phyloP scores from a whole-genome alignment of 1,284 basidiomycete genomes.

The Fomes fomentarius region DNA sequence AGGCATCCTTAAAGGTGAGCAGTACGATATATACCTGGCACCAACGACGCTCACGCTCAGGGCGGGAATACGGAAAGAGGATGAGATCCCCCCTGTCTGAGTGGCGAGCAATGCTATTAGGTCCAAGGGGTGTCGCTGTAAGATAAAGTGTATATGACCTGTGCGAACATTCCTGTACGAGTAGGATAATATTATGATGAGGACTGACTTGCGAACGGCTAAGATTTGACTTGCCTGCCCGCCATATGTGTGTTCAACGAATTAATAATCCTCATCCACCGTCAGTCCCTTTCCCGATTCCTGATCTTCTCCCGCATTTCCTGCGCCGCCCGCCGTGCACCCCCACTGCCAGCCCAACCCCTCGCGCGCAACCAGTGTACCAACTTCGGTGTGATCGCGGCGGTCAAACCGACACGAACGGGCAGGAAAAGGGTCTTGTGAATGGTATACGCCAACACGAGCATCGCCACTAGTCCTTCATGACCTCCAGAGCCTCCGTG shows the following conservation, averaged over 20 bases:
- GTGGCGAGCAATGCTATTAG: slow-evolving; percentile 5
- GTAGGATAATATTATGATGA: slow-evolving; percentile 2
- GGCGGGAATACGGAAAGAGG: slow-evolving; percentile 13
- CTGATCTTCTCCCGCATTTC: slow-evolving; percentile 62
- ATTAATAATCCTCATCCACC: not conserved
- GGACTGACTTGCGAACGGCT: no score
- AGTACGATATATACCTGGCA: not conserved
- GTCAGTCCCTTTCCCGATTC: slow-evolving; percentile 33
- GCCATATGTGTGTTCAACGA: no score
- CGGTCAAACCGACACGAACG: slow-evolving; percentile 87
- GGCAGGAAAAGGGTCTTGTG: slow-evolving; percentile 97
- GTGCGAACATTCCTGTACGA: slow-evolving; percentile 19
- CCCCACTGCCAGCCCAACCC: slow-evolving; percentile 78
- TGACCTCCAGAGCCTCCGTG: slow-evolving; percentile 40
- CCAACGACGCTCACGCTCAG: no score
- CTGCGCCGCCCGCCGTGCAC: slow-evolving; percentile 64
- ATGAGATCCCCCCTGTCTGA: slow-evolving; percentile 23
- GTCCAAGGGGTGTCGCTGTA: slow-evolving; percentile 10
- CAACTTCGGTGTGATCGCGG: slow-evolving; percentile 83
- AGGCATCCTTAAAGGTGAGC: slow-evolving; percentile 57
- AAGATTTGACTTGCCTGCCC: no score
- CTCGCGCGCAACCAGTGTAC: slow-evolving; percentile 77
- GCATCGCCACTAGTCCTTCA: slow-evolving; percentile 88
- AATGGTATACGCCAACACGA: slow-evolving; percentile 91
- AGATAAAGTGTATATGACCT: no score